phyloP scores from a whole-genome alignment of 2,329 filamentous ascomycete genomes.

The Sphaerulina vaccinii region DNA sequence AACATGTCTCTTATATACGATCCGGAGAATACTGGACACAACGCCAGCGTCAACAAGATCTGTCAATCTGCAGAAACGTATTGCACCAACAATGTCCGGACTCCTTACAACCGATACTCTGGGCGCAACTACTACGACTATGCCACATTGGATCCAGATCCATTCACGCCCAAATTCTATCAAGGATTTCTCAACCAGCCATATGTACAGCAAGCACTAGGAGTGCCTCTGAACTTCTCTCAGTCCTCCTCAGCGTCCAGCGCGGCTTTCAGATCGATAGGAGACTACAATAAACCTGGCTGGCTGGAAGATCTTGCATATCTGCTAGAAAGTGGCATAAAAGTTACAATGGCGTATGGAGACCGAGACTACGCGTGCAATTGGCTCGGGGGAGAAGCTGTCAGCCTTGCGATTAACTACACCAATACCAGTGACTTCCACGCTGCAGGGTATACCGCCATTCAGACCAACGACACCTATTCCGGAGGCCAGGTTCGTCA shows the following conservation, averaged over 20 bases:
- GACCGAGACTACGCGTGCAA: constrained; percentile 30
- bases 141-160: constrained; percentile 43
- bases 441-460: constrained; percentile 32
- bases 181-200: constrained; percentile 48
- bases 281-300: constrained; percentile 24
- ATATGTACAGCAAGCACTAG: constrained; percentile 48
- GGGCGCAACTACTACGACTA: constrained; percentile 58
- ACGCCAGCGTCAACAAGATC: constrained; percentile 38
- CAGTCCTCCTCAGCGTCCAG: constrained; percentile 1
- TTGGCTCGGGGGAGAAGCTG: constrained; percentile 31
- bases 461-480: constrained; percentile 31
- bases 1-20: constrained; percentile 49
- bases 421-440: constrained; percentile 22
- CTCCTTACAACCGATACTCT: constrained; percentile 42
- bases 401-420: constrained; percentile 29
- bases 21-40: constrained; percentile 47
- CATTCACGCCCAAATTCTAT: constrained; percentile 13
- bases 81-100: constrained; percentile 49
- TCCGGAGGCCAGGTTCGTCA: constrained; percentile 35
- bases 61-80: constrained; percentile 42
- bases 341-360: constrained; percentile 29
- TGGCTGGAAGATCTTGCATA: constrained; percentile 28
- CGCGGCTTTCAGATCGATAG: constrained; percentile 14
- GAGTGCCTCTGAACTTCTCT: constrained; percentile 49
- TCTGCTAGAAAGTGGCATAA: constrained; percentile 26